Conservation (phyloP, 257 asterid species). For the Primulina huaijiensis region DNA sequence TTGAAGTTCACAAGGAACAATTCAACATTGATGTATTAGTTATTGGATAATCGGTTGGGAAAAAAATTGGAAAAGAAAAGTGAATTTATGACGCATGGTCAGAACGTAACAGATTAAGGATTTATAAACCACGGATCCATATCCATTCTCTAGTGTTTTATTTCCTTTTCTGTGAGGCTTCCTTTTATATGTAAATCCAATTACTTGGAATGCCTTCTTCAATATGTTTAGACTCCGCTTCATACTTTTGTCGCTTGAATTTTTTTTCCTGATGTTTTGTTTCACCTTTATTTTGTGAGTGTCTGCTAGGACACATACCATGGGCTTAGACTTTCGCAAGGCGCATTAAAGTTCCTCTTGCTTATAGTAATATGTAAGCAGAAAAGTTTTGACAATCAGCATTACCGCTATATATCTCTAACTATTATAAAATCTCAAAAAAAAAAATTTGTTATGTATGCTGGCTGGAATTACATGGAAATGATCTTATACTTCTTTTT, state of each 20-base stretch:
- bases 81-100: background rate
- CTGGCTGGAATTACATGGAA: background rate
- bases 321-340: background rate
- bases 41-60: background rate
- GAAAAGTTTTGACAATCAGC: background rate
- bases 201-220: background rate
- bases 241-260: background rate
- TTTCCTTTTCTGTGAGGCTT: background rate
- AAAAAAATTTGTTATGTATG: background rate
- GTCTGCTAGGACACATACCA: background rate
- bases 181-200: background rate
- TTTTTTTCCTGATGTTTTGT: background rate
- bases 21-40: background rate
- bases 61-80: background rate
- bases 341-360: background rate
- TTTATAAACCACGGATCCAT: background rate
- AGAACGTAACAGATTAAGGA: background rate
- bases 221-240: background rate
- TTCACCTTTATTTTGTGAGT: background rate
- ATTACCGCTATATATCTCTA: no score
- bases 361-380: background rate
- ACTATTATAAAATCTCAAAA: no score
- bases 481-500: no score
- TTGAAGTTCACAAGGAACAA: background rate
- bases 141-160: background rate